These are phyloP conservation scores for Lupinus albus DNA, from an alignment of 306 rosid genomes.

Conservation along the genomic window DNA sequence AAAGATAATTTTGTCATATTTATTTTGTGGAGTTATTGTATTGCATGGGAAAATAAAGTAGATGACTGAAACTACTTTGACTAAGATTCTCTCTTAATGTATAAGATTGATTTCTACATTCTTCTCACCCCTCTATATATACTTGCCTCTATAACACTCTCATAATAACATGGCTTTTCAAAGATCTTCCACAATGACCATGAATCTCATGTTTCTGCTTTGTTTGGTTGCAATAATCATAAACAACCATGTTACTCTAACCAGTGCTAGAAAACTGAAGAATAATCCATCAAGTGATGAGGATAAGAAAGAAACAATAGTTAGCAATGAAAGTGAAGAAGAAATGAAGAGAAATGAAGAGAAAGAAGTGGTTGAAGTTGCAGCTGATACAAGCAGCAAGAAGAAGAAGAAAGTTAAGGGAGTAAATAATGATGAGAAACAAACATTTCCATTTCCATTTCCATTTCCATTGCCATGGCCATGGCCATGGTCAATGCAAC, in stretches of 20 bases:
- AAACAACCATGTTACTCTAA: conserved; percentile 12
- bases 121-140: conserved; percentile 21
- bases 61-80: no score
- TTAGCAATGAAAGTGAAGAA: background rate
- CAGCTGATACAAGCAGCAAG: no score
- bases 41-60: no score
- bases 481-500: no score
- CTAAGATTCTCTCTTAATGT: no score
- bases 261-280: conserved; percentile 32
- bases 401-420: no score
- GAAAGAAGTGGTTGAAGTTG: no score
- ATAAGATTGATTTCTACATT: background rate
- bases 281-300: background rate
- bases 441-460: background rate
- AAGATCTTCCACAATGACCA: conserved; percentile 2
- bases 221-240: conserved; percentile 33
- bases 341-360: background rate
- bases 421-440: no score
- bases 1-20: no score
- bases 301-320: background rate
- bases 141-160: background rate
- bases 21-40: no score
- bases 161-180: background rate
- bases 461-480: no score
- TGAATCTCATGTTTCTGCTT: conserved; percentile 17